A percentile compares a stretch with the other conserved stretches of the same genome.
phyloP scores from a whole-genome alignment of 495 filamentous ascomycete species.

The Chaetomium cochliodes region DNA sequence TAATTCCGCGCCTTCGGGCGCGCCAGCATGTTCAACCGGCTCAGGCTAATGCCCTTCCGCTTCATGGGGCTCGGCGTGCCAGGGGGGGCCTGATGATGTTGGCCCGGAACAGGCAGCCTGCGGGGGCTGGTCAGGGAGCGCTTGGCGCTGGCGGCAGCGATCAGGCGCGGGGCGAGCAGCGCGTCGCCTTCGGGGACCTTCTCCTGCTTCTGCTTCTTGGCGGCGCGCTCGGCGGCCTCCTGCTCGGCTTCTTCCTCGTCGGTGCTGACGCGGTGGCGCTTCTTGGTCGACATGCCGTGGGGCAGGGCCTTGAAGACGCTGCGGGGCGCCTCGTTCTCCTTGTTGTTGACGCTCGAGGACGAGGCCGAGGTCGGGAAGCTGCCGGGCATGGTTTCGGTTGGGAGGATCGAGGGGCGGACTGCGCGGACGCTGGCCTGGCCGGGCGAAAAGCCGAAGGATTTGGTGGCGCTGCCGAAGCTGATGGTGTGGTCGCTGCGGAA shows the following conservation, averaged over 20 bases:
- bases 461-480: conserved; percentile 46
- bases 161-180: conserved; percentile 43
- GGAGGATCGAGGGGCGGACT: conserved; percentile 53
- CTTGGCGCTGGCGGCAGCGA: conserved; percentile 27
- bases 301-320: conserved; percentile 43
- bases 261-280: conserved; percentile 56
- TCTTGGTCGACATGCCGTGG: conserved; percentile 74
- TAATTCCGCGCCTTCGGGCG: conserved; percentile 52
- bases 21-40: conserved; percentile 54
- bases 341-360: conserved; percentile 38
- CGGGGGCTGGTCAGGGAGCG: conserved; percentile 20
- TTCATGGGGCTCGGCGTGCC: conserved; percentile 46
- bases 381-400: conserved; percentile 48
- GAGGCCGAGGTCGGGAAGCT: conserved; percentile 42
- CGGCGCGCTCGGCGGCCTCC: conserved; percentile 41
- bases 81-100: no score
- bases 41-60: conserved; percentile 50
- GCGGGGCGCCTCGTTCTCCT: conserved; percentile 48
- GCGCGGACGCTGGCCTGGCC: conserved; percentile 57
- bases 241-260: conserved; percentile 51
- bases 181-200: conserved; percentile 49
- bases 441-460: conserved; percentile 49
- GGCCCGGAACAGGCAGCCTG: conserved; percentile 18
- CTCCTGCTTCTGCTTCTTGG: conserved; percentile 51
- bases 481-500: conserved; percentile 61